Evolutionary conservation across 1,284 basidiomycete species (phyloP).

Genomic region (Trametes pubescens): DNA sequence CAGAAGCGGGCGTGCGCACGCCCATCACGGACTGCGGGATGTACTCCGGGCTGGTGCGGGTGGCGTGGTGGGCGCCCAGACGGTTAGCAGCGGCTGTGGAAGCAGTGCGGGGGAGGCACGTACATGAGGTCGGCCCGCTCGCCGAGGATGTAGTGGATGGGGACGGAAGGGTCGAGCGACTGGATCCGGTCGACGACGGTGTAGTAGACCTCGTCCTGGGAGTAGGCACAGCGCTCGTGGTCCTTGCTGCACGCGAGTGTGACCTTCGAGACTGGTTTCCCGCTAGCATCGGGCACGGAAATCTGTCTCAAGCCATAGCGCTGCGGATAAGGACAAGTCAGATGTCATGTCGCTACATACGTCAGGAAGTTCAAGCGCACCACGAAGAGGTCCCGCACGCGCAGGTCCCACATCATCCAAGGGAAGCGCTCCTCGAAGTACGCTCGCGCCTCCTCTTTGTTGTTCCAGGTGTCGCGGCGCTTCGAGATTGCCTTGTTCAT

Average conservation of each 20-base stretch:
- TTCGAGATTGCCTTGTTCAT: slow-evolving; percentile 21
- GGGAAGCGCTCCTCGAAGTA: slow-evolving; percentile 32
- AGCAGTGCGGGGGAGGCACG: neutral
- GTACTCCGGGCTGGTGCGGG: slow-evolving; percentile 17
- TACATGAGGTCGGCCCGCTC: slow-evolving; percentile 21
- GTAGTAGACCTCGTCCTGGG: slow-evolving; percentile 18
- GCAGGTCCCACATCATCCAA: slow-evolving; percentile 31
- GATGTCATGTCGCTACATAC: no score
- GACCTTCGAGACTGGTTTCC: slow-evolving; percentile 2
- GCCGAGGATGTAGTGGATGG: slow-evolving; percentile 24
- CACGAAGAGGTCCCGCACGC: slow-evolving; percentile 27
- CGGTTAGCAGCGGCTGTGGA: neutral
- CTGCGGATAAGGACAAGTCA: slow-evolving; percentile 4
- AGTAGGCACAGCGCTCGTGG: slow-evolving; percentile 21
- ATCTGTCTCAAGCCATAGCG: slow-evolving; percentile 19
- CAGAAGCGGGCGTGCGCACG: slow-evolving; percentile 12
- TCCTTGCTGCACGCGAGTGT: slow-evolving; percentile 21
- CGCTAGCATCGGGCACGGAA: neutral
- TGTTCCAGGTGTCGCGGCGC: slow-evolving; percentile 28
- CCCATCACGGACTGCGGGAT: slow-evolving; percentile 20
- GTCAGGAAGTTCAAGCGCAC: slow-evolving; percentile 11
- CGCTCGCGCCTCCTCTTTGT: slow-evolving; percentile 21
- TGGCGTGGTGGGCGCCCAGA: no score
- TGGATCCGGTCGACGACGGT: slow-evolving; percentile 16
- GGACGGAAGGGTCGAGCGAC: slow-evolving; percentile 11